Base-by-base conservation (phyloP, 257 asterid genomes). In the Ballota nigra region DNA sequence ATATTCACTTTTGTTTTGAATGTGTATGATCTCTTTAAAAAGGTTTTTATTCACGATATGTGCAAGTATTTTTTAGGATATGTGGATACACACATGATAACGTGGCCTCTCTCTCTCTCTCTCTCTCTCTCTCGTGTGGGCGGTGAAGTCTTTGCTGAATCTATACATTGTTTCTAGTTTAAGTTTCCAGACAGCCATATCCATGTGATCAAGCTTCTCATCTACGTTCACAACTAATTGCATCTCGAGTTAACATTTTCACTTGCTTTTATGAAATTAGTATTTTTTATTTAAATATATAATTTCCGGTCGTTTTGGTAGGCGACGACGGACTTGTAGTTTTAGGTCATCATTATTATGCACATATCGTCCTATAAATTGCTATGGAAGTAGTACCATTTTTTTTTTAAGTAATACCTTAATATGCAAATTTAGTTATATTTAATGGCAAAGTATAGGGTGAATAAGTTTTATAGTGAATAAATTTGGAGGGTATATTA, bases 161-260 rank as follows among this genome's bases (percentile, higher is more conserved):
- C 26, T 58, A 33, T 45, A 75, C 66, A 28, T 66, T 29, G 73
- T 6, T 66, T 77, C 24, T 66, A 66, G 43, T 77, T 66, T 49
- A 66, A 71, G 81, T 66, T 66, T 66, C 66, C 23, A 49, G 71
- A 59, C 75, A 77, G 75, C 78, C 67, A 62, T 66, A 43, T 10
- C 75, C 71, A 77, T 66, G 66, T 73, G 78, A 45, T 13, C 11
- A 59, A 9, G 62, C 69, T 63, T 67, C 49, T 55, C 64, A 38
- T 66, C 51, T 66, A 77, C 69, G 59, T 71, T 74, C 28, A 41
- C 45, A 53, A 3, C 66, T 24, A 12, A 18, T 49, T 63, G 45
- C 11, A 66, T 28, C 49, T 65, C 57, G 15, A 38, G 13, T 15
- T 36, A 9, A n/a, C n/a, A 9, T 62, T 68, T 13, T 5, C 22